These are phyloP conservation scores for Didymella lethalis DNA, from an alignment of 2,329 filamentous ascomycete species.

Conservation along the genomic window DNA sequence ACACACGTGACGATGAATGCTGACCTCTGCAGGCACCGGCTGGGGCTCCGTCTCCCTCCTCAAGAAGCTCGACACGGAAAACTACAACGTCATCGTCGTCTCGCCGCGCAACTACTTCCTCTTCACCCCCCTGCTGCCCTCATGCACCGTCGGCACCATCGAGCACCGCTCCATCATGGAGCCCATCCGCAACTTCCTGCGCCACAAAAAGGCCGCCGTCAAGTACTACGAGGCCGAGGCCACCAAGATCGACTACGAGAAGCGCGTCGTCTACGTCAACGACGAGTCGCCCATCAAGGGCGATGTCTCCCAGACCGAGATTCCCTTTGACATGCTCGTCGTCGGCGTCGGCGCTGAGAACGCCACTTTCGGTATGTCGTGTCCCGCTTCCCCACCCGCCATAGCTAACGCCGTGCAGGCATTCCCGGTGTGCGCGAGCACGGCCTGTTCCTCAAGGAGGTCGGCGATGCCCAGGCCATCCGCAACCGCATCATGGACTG, in stretches of 20 bases:
- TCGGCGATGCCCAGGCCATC: slow-evolving; percentile 92
- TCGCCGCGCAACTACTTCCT: slow-evolving; percentile 99
- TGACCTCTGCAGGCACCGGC: slow-evolving; percentile 74
- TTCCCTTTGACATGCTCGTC: slow-evolving; percentile 97
- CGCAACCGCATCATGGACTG: slow-evolving; percentile 99
- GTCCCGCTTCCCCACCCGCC: background rate
- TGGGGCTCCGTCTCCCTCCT: slow-evolving; percentile 96
- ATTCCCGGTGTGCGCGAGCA: slow-evolving; percentile 95
- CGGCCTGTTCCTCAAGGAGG: slow-evolving; percentile 98
- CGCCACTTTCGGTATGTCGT: slow-evolving; percentile 81
- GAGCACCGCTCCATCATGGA: slow-evolving; percentile 99
- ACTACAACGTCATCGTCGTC: slow-evolving; percentile 98
- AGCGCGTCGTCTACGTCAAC: slow-evolving; percentile 85
- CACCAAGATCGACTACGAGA: slow-evolving; percentile 91
- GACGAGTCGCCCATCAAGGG: slow-evolving; percentile 95
- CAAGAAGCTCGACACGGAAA: slow-evolving; percentile 98
- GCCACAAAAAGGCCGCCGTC: slow-evolving; percentile 90
- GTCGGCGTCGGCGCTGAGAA: slow-evolving; percentile 98
- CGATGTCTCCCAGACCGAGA: slow-evolving; percentile 79
- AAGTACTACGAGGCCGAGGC: slow-evolving; percentile 99
- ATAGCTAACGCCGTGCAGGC: slow-evolving; percentile 53
- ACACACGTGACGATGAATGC: background rate
- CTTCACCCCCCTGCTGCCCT: slow-evolving; percentile 95
- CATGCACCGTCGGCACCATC: slow-evolving; percentile 95
- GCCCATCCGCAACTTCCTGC: slow-evolving; percentile 92